Base-by-base conservation (phyloP, 805 yeast genomes). In the Metschnikowia continentalis region DNA sequence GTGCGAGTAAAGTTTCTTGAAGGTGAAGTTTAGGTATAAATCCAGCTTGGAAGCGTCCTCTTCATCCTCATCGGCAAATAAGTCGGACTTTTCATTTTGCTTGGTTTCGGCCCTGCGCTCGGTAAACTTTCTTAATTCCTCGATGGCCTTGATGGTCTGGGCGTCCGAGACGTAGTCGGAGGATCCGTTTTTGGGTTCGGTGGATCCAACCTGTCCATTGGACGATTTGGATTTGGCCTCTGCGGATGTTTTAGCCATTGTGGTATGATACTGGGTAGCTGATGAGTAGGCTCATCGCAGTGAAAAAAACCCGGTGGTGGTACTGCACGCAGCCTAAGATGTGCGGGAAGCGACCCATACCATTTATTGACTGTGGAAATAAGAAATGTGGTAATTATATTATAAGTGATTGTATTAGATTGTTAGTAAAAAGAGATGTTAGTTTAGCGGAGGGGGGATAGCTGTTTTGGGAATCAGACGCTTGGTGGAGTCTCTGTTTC, bases 101-200 rank as follows among this genome's bases (percentile, higher is more conserved):
- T 67, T 64, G 17, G 66, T 63, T 26, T 59, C 55, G 22, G 59
- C 61, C 43, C 71, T 64, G 44, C 69, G 65, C 30, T 73, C 65
- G 47, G 79, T 65, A 67, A 77, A 90, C 64, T 86, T 84, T 50
- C 74, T 70, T 62, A 94, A 77, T 58, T 90, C 95, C 15, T 70
- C 61, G 42, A 87, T 66, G 11, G 92, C 91, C 54, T 79, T 79
- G 13, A 46, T 37, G 17, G 54, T 56, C 42, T 57, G 60, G 4
- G 38, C 19, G 23, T 54, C 48, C n/a, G 58, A 37, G 6, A 59
- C 58, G 32, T 56, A 53, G 22, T 54, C 59, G n/a, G 17, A 48
- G 20, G 48, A 46, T 37, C 52, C 45, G 37, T 26, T 32, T 46
- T 42, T 20, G 44, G 53, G 42, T 54, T 48, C 33, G 40, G 33